Conservation (phyloP, 2,329 filamentous ascomycete genomes). For the Exserohilum turcica region DNA sequence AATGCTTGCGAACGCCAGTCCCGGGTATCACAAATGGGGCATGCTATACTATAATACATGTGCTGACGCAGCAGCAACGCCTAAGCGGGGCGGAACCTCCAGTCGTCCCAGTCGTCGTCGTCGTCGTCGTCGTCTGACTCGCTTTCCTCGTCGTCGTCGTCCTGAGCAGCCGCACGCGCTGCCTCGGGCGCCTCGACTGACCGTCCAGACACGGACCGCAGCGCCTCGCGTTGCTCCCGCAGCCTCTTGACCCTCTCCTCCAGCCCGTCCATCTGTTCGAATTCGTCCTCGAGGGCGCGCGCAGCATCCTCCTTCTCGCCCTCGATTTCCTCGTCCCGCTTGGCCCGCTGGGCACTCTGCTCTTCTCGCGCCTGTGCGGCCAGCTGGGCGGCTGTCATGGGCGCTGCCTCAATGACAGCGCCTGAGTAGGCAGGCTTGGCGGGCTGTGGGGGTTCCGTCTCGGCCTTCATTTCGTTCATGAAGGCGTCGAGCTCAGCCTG, state of each 20-base stretch:
- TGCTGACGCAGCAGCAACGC: constrained; percentile 5
- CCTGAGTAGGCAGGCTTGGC: constrained; percentile 52
- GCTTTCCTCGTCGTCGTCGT: constrained; percentile 37
- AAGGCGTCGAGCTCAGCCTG: constrained; percentile 62
- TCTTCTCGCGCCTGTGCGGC: constrained; percentile 54
- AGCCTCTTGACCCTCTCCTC: constrained; percentile 53
- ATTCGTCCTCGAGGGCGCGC: constrained; percentile 53
- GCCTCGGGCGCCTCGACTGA: constrained; percentile 12
- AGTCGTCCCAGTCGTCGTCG: constrained; percentile 47
- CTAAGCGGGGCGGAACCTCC: constrained; percentile 45
- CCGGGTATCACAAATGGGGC: constrained; percentile 29
- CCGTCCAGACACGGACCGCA: constrained; percentile 38
- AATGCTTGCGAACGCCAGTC: constrained; percentile 18
- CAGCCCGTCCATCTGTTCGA: constrained; percentile 57
- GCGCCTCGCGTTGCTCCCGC: constrained; percentile 53
- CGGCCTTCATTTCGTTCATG: constrained; percentile 65
- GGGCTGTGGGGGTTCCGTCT: constrained; percentile 80
- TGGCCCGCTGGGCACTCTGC: constrained; percentile 50
- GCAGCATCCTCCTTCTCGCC: constrained; percentile 56
- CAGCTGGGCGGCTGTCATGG: constrained; percentile 54
- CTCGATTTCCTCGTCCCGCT: constrained; percentile 53
- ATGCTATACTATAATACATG: constrained; percentile 29
- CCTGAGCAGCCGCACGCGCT: constrained; percentile 10
- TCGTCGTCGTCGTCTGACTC: constrained; percentile 49
- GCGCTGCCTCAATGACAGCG: constrained; percentile 53